Evolutionary conservation across 352 stramenopile species (phyloP).

Genomic region (Phytophthora uliginosa): DNA sequence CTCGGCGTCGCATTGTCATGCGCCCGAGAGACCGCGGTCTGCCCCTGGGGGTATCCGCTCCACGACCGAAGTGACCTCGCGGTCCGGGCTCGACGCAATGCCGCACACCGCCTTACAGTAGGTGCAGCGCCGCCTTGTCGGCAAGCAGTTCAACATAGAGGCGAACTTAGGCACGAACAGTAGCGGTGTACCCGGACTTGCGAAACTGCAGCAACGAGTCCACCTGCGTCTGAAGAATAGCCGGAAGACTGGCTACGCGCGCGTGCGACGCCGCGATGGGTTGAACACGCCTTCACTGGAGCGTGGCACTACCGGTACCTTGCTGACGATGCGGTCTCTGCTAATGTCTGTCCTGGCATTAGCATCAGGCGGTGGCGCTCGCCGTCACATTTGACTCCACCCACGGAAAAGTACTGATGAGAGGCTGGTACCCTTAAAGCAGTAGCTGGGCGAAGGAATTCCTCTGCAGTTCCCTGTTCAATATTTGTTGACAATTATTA

Average conservation of each 20-base stretch:
- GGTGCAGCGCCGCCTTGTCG: neutral
- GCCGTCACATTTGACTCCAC: slow-evolving; percentile 4
- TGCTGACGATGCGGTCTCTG: neutral
- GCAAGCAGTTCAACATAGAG: neutral
- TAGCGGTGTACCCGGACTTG: neutral
- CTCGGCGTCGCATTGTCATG: neutral
- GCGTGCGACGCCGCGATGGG: slow-evolving; percentile 1
- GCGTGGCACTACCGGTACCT: neutral
- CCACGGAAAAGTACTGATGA: neutral
- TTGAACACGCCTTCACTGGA: slow-evolving; percentile 5
- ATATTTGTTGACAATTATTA: neutral
- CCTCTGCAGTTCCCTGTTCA: neutral
- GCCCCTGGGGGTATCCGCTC: neutral
- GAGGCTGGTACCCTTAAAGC: neutral
- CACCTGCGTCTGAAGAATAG: neutral
- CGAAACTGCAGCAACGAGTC: slow-evolving; percentile 2
- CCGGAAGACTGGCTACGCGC: slow-evolving; percentile 9
- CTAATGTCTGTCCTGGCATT: neutral
- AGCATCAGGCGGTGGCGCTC: neutral
- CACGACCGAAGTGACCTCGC: neutral
- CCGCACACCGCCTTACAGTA: neutral
- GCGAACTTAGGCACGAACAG: neutral
- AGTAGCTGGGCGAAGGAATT: neutral
- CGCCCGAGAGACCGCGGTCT: neutral
- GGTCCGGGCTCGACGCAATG: slow-evolving; percentile 1